Conservation (phyloP, 1,139 yeast species). For the Pichia norvegensis region DNA sequence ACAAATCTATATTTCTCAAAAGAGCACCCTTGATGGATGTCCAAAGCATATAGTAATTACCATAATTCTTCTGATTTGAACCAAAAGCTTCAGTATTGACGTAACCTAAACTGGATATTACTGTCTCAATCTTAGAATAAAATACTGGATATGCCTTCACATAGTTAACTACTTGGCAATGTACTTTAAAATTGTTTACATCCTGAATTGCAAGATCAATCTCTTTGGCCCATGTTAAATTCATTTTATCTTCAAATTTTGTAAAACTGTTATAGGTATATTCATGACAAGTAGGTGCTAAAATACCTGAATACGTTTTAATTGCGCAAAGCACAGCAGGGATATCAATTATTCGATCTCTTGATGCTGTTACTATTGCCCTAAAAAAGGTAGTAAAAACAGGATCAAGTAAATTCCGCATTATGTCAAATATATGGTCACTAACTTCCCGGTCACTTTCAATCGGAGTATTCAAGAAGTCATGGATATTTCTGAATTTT, state of each 20-base stretch:
- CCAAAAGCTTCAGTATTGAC: constrained; percentile 13
- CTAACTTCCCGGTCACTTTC: constrained; percentile 51
- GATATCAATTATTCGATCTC: constrained; percentile 32
- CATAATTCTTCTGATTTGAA: constrained; percentile 14
- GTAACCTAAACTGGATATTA: constrained; percentile 20
- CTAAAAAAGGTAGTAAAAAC: constrained; percentile 38
- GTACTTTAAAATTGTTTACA: constrained; percentile 36
- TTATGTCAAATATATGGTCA: constrained; percentile 42
- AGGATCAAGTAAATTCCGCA: constrained; percentile 51
- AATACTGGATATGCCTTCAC: constrained; percentile 41
- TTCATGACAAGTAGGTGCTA: constrained; percentile 57
- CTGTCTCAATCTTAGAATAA: constrained; percentile 32
- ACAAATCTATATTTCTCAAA: constrained; percentile 11
- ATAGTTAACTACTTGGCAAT: constrained; percentile 34
- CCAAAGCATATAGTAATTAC: constrained; percentile 23
- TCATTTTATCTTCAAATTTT: constrained; percentile 45
- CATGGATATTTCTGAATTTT: constrained; percentile 15
- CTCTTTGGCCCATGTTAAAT: constrained; percentile 51
- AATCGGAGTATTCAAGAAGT: constrained; percentile 26
- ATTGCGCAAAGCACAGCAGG: constrained; percentile 38
- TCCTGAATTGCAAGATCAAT: constrained; percentile 46
- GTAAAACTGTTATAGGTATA: constrained; percentile 48
- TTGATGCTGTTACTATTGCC: constrained; percentile 29
- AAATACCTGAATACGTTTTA: constrained; percentile 31
- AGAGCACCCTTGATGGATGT: constrained; percentile 12